Evolutionary conservation across 1,139 yeast genomes (phyloP).

Genomic region (Candida glucosophila): DNA sequence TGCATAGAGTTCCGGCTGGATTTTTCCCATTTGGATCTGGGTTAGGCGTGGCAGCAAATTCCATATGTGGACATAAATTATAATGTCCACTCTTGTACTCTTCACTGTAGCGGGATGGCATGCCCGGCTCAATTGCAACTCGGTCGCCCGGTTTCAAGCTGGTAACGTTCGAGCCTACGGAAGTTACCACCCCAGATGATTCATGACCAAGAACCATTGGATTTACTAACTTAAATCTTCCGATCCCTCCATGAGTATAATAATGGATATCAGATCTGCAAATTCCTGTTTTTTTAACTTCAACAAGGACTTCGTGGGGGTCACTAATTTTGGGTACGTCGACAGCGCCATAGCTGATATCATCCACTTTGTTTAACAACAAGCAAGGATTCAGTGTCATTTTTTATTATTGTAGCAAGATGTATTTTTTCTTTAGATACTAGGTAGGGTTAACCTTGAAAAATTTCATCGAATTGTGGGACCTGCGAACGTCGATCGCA

Average conservation of each 20-base stretch:
- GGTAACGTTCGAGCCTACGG: constrained; percentile 56
- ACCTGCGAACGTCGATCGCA: too few species aligned
- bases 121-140: constrained; percentile 70
- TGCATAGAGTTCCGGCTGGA: constrained; percentile 64
- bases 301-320: constrained; percentile 65
- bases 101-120: constrained; percentile 68
- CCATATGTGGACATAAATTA: constrained; percentile 76
- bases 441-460: too few species aligned
- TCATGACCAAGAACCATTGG: constrained; percentile 78
- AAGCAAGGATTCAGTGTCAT: constrained; percentile 51
- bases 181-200: constrained; percentile 61
- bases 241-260: constrained; percentile 72
- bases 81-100: constrained; percentile 71
- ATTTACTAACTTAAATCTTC: constrained; percentile 52
- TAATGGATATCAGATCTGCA: constrained; percentile 88
- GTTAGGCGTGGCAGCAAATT: constrained; percentile 78
- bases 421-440: too few species aligned
- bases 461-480: too few species aligned
- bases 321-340: constrained; percentile 55
- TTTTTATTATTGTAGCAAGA: too few species aligned
- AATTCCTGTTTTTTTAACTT: constrained; percentile 71
- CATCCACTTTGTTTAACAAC: constrained; percentile 57
- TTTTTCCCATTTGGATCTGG: constrained; percentile 29
- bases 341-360: constrained; percentile 56
- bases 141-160: constrained; percentile 63